A percentile compares a stretch with the other conserved stretches of the same genome.
Conservation (phyloP, 164 flowering plant species). For the Macadamia tetraphylla region DNA sequence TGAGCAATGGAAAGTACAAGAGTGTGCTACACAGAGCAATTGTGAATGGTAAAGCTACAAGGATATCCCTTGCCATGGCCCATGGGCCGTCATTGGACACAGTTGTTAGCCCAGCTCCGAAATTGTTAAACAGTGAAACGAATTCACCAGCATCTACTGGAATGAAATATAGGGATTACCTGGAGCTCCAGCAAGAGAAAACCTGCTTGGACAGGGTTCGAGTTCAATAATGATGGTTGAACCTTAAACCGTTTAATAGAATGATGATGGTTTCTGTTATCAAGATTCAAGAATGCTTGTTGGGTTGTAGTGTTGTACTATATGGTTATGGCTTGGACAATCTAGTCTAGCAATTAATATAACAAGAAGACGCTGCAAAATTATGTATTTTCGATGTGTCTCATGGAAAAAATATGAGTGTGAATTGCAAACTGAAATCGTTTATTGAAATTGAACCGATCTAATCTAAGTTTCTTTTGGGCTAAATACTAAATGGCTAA, state of each 20-base stretch:
- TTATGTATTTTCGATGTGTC: too few species aligned
- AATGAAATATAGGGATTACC: slow-evolving; percentile 50
- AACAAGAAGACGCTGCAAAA: too few species aligned
- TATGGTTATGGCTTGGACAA: too few species aligned
- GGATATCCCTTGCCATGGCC: slow-evolving; percentile 44
- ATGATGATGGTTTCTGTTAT: too few species aligned
- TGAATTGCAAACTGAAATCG: too few species aligned
- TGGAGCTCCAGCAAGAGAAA: slow-evolving; percentile 45
- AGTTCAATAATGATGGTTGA: not conserved
- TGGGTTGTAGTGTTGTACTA: too few species aligned
- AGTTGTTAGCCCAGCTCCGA: slow-evolving; percentile 33
- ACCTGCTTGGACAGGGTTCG: slow-evolving; percentile 31
- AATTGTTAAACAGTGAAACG: slow-evolving; percentile 27
- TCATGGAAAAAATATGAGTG: too few species aligned
- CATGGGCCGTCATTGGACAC: slow-evolving; percentile 50
- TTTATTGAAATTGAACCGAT: too few species aligned
- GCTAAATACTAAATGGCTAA: too few species aligned
- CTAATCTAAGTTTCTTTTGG: too few species aligned
- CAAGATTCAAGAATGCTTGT: too few species aligned
- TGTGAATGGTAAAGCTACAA: slow-evolving; percentile 39
- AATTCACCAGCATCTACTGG: slow-evolving; percentile 27
- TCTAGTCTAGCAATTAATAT: too few species aligned
- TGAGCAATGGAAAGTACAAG: slow-evolving; percentile 72
- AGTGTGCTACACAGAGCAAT: slow-evolving; percentile 51
- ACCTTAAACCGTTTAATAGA: not conserved